Evolutionary conservation across 2,329 filamentous ascomycete species (phyloP).

Genomic region (Zarea fungicola): DNA sequence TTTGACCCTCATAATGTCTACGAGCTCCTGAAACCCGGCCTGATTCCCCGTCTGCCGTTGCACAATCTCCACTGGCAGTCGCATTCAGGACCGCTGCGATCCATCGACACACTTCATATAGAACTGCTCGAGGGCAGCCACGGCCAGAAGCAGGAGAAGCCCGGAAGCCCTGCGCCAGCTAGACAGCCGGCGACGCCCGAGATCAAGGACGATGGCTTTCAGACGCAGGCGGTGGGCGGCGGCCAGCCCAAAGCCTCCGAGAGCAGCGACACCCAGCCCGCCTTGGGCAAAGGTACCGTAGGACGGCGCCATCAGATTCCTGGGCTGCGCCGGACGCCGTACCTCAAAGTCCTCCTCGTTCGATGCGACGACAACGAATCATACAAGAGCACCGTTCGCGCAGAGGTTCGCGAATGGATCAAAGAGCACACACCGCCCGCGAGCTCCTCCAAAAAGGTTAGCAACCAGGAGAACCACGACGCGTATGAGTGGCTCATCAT

Average conservation of each 20-base stretch:
- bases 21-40: constrained; percentile 69
- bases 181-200: constrained; percentile 29
- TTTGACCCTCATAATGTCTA: constrained; percentile 90
- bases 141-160: constrained; percentile 33
- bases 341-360: constrained; percentile 83
- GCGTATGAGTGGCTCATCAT: constrained; percentile 94
- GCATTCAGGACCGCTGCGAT: constrained; percentile 81
- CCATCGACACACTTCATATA: constrained; percentile 87
- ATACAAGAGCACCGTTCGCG: constrained; percentile 76
- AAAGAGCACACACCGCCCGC: constrained; percentile 65
- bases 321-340: constrained; percentile 85
- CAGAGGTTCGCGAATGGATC: constrained; percentile 85
- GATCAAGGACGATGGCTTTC: constrained; percentile 53
- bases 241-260: constrained; percentile 36
- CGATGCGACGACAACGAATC: constrained; percentile 93
- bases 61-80: constrained; percentile 97
- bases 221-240: constrained; percentile 49
- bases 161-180: constrained; percentile 25
- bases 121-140: constrained; percentile 66
- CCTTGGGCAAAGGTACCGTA: constrained; percentile 28
- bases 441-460: constrained; percentile 48
- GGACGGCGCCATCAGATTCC: constrained; percentile 86
- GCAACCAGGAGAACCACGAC: constrained; percentile 85
- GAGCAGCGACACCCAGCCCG: constrained; percentile 29
- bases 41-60: constrained; percentile 75